Evolutionary conservation across 176 grass and related monocot species (phyloP), one percentile per base, ranked within the genome.

Genomic region (Triticum monococcum): DNA sequence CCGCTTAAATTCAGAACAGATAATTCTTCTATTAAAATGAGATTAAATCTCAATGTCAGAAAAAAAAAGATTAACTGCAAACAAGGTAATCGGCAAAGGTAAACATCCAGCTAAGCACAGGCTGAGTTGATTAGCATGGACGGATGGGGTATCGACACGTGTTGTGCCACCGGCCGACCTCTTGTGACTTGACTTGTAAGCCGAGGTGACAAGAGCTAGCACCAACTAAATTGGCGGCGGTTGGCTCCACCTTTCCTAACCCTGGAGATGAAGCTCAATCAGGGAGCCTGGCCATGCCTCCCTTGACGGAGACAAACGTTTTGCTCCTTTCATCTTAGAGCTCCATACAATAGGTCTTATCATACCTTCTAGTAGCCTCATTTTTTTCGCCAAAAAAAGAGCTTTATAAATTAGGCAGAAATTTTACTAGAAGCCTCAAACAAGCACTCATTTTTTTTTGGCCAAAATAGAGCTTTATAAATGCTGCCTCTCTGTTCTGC

Each of bases 231-330:
- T 28, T 23, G 26, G 38, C 57, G 65, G 89, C 32, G 33, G 79
- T 12, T 68, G 45, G 88, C 83, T 64, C 64, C 74, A 52, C 80
- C 72, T 84, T 74, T 87, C 14, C 80, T 79, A 41, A 20, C 75
- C 24, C 24, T 50, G 41, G 43, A 84, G 85, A 84, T 90, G 66
- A 79, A 60, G 80, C 80, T 87, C 80, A 90, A 87, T 90, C 89
- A 84, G 43, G 32, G 89, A 87, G 85, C 84, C 84, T 36, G 74
- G 24, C 89, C 89, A 90, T 87, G 89, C 85, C 75, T 79, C 67
- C 89, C 40, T 84, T 66, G 79, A 86, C 32, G 57, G 89, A 87
- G 89, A 87, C 89, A 83, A 83, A 72, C 84, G 14, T n/a, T 68
- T 45, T 12, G 46, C 16, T 56, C 18, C 46, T 32, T 77, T 1